Evolutionary conservation across 2,329 filamentous ascomycete species (phyloP).

Genomic region (Trichoderma sp.): DNA sequence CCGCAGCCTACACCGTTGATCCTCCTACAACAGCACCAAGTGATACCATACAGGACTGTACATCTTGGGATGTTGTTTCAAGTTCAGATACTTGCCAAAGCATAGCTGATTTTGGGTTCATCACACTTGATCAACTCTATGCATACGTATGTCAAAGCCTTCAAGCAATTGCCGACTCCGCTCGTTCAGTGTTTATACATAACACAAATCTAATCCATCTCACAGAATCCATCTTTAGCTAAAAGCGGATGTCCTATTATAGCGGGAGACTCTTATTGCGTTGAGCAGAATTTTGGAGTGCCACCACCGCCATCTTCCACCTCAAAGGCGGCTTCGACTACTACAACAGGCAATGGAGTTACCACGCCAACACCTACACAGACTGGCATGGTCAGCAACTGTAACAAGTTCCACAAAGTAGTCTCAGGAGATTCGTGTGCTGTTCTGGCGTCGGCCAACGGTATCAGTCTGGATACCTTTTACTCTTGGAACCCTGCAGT

Average conservation of each 20-base stretch:
- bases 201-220: not conserved
- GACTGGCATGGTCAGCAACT: conserved; percentile 19
- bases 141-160: not conserved
- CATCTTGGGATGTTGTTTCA: not conserved
- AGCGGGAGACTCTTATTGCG: not conserved
- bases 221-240: not conserved
- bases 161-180: not conserved
- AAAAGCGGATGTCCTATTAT: not conserved
- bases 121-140: not conserved
- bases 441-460: not conserved
- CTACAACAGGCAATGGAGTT: not conserved
- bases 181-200: not conserved
- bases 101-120: not conserved
- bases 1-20: not conserved
- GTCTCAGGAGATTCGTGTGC: conserved; percentile 26
- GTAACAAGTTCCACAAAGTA: conserved; percentile 23
- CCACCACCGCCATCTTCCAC: not conserved
- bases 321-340: not conserved
- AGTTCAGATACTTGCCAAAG: not conserved
- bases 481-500: not conserved
- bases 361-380: conserved; percentile 21
- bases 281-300: not conserved
- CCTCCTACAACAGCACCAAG: not conserved
- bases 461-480: not conserved
- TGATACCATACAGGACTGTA: not conserved